Conservation (phyloP, 306 rosid genomes). For the Pueraria montana region DNA sequence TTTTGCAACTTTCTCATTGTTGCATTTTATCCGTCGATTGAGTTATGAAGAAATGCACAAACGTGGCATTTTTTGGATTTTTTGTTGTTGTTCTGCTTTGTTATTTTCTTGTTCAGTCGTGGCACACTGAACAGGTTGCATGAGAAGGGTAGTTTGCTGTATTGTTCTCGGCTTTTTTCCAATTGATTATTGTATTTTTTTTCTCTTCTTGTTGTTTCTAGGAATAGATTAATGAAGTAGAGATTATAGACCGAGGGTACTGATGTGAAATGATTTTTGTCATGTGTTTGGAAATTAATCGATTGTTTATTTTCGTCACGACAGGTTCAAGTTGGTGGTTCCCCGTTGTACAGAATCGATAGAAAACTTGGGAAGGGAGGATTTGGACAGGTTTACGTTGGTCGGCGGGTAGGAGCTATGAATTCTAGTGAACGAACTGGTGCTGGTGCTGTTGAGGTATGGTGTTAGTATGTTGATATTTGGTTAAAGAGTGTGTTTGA, state of each 20-base stretch:
- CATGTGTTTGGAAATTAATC: not conserved
- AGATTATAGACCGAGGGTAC: not conserved
- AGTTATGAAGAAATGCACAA: constrained; percentile 9
- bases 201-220: not conserved
- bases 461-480: constrained; percentile 50
- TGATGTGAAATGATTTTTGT: not conserved
- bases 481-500: not conserved
- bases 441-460: constrained; percentile 80
- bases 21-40: not conserved
- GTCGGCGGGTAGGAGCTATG: constrained; percentile 70
- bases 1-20: not conserved
- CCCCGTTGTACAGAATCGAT: constrained; percentile 78
- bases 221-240: too few relatives aligned
- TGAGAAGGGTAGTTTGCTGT: not conserved
- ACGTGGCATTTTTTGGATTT: not conserved
- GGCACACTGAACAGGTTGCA: too few relatives aligned
- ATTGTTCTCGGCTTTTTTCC: not conserved
- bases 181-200: too few relatives aligned
- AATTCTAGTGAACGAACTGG: constrained; percentile 68
- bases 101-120: not conserved
- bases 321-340: constrained; percentile 96
- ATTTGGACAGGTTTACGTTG: constrained; percentile 95
- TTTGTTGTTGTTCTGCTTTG: not conserved
- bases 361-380: constrained; percentile 96
- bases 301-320: constrained; percentile 15